phyloP scores from a whole-genome alignment of 108 stramenopile genomes.

The Nitzschia sp. region DNA sequence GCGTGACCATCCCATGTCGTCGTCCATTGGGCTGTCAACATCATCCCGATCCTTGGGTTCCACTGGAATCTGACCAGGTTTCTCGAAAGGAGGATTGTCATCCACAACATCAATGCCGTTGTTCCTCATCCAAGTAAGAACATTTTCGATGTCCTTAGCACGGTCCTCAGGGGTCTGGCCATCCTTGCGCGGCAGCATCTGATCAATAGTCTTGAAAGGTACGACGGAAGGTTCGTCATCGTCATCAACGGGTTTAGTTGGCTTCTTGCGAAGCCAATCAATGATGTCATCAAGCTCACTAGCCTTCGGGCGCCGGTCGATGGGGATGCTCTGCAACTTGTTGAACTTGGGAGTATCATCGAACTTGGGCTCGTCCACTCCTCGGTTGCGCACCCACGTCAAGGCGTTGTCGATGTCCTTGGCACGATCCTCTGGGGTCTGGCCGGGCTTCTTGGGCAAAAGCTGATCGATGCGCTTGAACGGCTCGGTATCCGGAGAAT shows the following conservation, averaged over 20 bases:
- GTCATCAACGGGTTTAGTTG: too few species aligned
- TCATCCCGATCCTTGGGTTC: slow-evolving; percentile 6
- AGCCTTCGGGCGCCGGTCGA: slow-evolving; percentile 8
- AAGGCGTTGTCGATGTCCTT: slow-evolving; percentile 40
- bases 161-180: slow-evolving; percentile 7
- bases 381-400: slow-evolving; percentile 36
- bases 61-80: background rate
- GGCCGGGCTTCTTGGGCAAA: slow-evolving; percentile 18
- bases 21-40: too few species aligned
- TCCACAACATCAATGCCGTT: background rate
- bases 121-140: slow-evolving; percentile 32
- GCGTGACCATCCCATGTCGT: too few species aligned
- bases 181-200: slow-evolving; percentile 6
- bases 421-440: slow-evolving; percentile 26
- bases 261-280: background rate
- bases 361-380: slow-evolving; percentile 17
- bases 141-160: background rate
- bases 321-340: slow-evolving; percentile 17
- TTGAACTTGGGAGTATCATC: slow-evolving; percentile 3
- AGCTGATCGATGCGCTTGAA: slow-evolving; percentile 24
- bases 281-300: slow-evolving; percentile 26
- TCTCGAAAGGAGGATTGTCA: background rate
- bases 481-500: slow-evolving; percentile 11
- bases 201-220: background rate
- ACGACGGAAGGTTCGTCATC: background rate